phyloP scores from a whole-genome alignment of 768 basidiomycete genomes.

The Leccinum olivaceopallidum region DNA sequence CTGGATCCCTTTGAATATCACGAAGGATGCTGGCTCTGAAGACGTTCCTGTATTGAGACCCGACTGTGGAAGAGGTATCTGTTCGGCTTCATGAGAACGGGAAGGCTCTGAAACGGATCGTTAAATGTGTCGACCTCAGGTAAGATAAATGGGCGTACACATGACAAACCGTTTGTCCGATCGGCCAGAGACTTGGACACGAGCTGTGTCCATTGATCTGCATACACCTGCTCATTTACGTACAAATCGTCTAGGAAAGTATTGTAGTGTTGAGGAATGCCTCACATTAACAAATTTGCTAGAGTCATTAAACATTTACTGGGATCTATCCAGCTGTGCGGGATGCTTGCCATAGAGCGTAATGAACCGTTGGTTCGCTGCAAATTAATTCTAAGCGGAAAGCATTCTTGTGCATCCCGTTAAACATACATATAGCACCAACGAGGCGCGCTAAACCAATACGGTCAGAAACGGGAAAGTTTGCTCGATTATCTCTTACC shows the following conservation, averaged over 20 bases:
- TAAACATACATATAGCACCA: slow-evolving; percentile 44
- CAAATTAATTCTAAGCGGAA: neutral
- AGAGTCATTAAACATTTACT: slow-evolving; percentile 44
- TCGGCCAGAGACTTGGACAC: slow-evolving; percentile 43
- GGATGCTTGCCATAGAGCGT: slow-evolving; percentile 58
- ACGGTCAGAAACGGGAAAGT: slow-evolving; percentile 5
- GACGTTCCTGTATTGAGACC: slow-evolving; percentile 34
- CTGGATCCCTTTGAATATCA: no score
- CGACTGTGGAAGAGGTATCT: neutral
- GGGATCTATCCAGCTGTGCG: slow-evolving; percentile 54
- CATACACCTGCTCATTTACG: slow-evolving; percentile 56
- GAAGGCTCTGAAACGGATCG: slow-evolving; percentile 23
- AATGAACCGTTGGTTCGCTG: slow-evolving; percentile 51
- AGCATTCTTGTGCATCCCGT: neutral
- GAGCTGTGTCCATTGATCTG: slow-evolving; percentile 53
- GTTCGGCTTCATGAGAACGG: slow-evolving; percentile 26
- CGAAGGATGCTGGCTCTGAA: slow-evolving; percentile 38
- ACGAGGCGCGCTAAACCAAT: slow-evolving; percentile 45
- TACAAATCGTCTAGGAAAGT: slow-evolving; percentile 47
- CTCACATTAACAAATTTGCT: slow-evolving; percentile 44
- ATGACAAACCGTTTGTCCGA: slow-evolving; percentile 46
- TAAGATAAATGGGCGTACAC: slow-evolving; percentile 34
- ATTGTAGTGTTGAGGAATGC: slow-evolving; percentile 44
- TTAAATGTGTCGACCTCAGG: neutral
- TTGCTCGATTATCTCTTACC: slow-evolving; percentile 31